These are phyloP conservation scores for Cokeromyces recurvatus DNA, from an alignment of 371 early-diverging fungal genomes.

Conservation along the genomic window DNA sequence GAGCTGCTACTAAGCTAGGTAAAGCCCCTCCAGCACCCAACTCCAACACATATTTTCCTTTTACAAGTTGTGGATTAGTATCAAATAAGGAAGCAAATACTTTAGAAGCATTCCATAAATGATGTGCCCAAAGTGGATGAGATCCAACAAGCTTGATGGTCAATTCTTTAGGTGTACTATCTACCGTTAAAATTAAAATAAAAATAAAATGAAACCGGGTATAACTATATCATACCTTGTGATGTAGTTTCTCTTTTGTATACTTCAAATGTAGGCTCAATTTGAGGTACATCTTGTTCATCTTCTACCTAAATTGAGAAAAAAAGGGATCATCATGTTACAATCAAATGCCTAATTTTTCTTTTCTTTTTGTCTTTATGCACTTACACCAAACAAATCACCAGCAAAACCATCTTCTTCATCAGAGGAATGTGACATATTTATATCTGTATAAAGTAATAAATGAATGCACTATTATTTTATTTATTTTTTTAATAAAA, in stretches of 20 bases:
- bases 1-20: constrained; percentile 74
- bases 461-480: neutral
- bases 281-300: constrained; percentile 35
- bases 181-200: neutral
- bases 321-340: neutral
- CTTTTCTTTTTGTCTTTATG: no score
- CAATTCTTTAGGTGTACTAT: constrained; percentile 19
- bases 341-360: neutral
- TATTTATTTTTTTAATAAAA: no score
- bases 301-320: constrained; percentile 18
- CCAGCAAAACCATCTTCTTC: constrained; percentile 41
- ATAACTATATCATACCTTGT: neutral
- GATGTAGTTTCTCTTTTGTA: constrained; percentile 33
- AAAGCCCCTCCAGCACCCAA: constrained; percentile 90
- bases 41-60: constrained; percentile 73
- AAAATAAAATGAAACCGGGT: neutral
- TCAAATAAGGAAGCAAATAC: constrained; percentile 79
- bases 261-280: constrained; percentile 49
- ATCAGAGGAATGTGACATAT: constrained; percentile 28
- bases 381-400: constrained; percentile 42
- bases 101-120: constrained; percentile 90
- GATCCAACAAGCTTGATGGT: constrained; percentile 67
- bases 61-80: constrained; percentile 47
- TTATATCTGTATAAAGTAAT: neutral
- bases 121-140: constrained; percentile 87